Base-by-base conservation (phyloP, 2,329 filamentous ascomycete genomes). In the Pezicula radicicola region DNA sequence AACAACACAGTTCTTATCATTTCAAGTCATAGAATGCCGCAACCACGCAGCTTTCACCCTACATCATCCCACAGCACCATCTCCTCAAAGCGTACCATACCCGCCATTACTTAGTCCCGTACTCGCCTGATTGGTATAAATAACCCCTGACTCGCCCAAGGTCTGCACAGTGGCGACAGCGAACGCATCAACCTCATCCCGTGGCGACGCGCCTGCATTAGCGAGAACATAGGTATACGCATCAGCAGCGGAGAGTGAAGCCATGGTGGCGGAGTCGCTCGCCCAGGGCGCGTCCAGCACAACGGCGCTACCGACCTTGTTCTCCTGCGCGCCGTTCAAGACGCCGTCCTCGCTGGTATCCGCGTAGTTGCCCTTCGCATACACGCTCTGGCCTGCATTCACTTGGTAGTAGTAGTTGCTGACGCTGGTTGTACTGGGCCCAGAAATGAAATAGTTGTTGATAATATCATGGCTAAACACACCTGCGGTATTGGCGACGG, bases 361-460 rank as follows among this genome's bases (percentile, higher is more conserved):
- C 54, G 77, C 75, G 55, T 73, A 80, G 61, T 81, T 82, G 33
- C 72, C 68, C 44, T 73, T 68, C 12, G 79, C 76, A 42, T 78
- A 81, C 15, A 73, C 78, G 39, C 76, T 75, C 66, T 80, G 81
- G 46, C 76, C 75, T 2, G 63, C 68, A 50, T 80, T 80, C n/a
- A 79, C 77, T n/a, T 77, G 71, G 1, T 76, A 80, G 55, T 80
- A 82, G 1, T 75, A 79, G 54, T 80, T 81, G 0, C 76, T 75
- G 1, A 74, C 70, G 2, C 73, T 72, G 25, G 64, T 72, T 3
- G 78, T 80, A 43, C 68, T 73, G 0, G 78, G 78, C 0, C 79
- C 79, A 2, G 73, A 74, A 53, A 82, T 77, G 64, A 80, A 82
- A 63, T 82, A 81, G 63, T 82, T 82, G 53, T 76, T 75, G 48